Base-by-base conservation (phyloP, 2,329 filamentous ascomycete genomes). In the Chalara sp. region DNA sequence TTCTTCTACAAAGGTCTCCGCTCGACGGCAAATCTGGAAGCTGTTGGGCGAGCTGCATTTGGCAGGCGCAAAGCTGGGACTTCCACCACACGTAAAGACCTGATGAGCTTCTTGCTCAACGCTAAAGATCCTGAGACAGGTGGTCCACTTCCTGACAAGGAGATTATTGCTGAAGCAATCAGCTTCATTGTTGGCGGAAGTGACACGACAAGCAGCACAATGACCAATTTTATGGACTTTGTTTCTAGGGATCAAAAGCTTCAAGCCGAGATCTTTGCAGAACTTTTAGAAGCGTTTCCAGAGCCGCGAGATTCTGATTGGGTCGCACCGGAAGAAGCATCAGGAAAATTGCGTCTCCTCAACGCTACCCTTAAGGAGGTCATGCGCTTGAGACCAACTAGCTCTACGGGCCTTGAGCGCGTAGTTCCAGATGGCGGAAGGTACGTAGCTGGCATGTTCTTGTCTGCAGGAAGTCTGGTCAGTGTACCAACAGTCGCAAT, bases 171-270 rank as follows among this genome's bases (percentile, higher is more conserved):
- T n/a, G 46, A 48, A 35, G 35, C 46, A n/a, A 48, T 48, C 37
- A 48, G 46, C 33, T 43, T 48, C 35, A 48, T 48, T 43, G 46
- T 8, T 3, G 46, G 46, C 30, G 46, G 46, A 8, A 48, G 46
- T 43, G 10, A 48, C 28, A 48, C 46, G 8, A 48, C 46, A 6
- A 48, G 46, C 29, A 11, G 10, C 12, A 48, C 46, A 5, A 48
- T 48, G 46, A 32, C 46, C 3, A 28, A 48, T n/a, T 41, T 42
- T 30, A 48, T 48, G 35, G 37, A 48, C 13, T 43, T 42, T 28
- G 46, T 43, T 8, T 42, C 35, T n/a, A 10, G 37, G 10, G 29
- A 48, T 13, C 5, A 31, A 21, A n/a, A 1, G 11, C 6, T 48
- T 31, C 35, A 48, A 35, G 37, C 41, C 21, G 29, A 43, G 29